These are phyloP conservation scores for Croton setiger DNA, from an alignment of 441 rosid genomes.

Conservation along the genomic window DNA sequence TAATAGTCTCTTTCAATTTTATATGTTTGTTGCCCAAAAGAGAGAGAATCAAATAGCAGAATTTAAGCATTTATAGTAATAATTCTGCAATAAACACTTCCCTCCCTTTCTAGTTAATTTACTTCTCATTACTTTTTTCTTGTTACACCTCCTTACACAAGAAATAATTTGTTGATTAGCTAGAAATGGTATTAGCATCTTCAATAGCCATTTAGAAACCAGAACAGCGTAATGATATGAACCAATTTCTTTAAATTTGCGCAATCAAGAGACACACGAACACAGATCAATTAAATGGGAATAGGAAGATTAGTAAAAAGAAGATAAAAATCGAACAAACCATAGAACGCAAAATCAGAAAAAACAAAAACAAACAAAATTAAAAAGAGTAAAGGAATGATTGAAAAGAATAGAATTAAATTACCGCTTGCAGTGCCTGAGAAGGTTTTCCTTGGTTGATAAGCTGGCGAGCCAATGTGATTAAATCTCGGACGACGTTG, in stretches of 20 bases:
- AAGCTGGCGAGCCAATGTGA: constrained; percentile 68
- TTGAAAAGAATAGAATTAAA: background rate
- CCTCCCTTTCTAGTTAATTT: background rate
- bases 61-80: background rate
- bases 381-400: background rate
- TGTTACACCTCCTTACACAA: background rate
- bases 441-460: constrained; percentile 76
- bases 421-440: constrained; percentile 92
- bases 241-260: background rate
- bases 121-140: background rate
- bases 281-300: background rate
- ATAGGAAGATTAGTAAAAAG: background rate
- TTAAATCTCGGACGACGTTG: constrained; percentile 39
- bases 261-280: background rate
- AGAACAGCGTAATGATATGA: background rate
- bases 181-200: background rate
- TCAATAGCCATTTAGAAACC: background rate
- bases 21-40: background rate
- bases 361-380: background rate
- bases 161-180: background rate
- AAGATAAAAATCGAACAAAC: background rate
- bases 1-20: background rate
- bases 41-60: background rate
- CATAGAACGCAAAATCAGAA: too few species aligned
- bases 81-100: background rate